Percentiles rank a stretch among this genome's conserved stretches.
phyloP scores from a whole-genome alignment of 2,329 filamentous ascomycete species.

The Elsinoe necatrix region DNA sequence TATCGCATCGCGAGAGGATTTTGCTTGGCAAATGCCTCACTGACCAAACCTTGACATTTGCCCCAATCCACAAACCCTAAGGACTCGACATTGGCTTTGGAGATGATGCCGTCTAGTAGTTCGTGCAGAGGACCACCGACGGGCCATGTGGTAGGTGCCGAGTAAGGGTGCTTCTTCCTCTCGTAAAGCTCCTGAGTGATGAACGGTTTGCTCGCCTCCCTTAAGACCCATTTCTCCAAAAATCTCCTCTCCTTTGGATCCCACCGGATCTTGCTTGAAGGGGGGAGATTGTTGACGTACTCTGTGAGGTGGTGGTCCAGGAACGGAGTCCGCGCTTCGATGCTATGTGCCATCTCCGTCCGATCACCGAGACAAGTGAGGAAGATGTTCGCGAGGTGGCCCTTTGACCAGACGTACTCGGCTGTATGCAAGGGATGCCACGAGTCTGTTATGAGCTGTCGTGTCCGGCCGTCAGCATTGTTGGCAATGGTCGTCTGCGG shows the following conservation, averaged over 20 bases:
- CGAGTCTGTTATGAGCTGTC: slow-evolving; percentile 24
- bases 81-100: slow-evolving; percentile 22
- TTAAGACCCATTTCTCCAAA: slow-evolving; percentile 43
- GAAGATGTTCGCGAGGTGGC: slow-evolving; percentile 32
- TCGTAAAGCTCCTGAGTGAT: slow-evolving; percentile 46
- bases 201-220: slow-evolving; percentile 43
- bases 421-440: slow-evolving; percentile 38
- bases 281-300: slow-evolving; percentile 33
- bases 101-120: slow-evolving; percentile 26
- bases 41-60: slow-evolving; percentile 27
- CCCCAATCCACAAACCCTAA: slow-evolving; percentile 26
- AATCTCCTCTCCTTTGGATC: slow-evolving; percentile 24
- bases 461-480: slow-evolving; percentile 27
- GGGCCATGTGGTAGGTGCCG: slow-evolving; percentile 38
- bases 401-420: slow-evolving; percentile 33
- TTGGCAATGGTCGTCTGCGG: slow-evolving; percentile 30
- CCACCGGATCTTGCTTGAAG: slow-evolving; percentile 32
- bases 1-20: slow-evolving; percentile 30
- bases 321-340: slow-evolving; percentile 36
- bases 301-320: slow-evolving; percentile 35
- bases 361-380: slow-evolving; percentile 39
- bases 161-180: slow-evolving; percentile 42
- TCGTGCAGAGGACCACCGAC: slow-evolving; percentile 38
- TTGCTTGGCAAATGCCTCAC: slow-evolving; percentile 32
- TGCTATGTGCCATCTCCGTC: slow-evolving; percentile 37